Conservation (phyloP, 1,139 yeast species). For the Chernovozyma sophiae-reginae region DNA sequence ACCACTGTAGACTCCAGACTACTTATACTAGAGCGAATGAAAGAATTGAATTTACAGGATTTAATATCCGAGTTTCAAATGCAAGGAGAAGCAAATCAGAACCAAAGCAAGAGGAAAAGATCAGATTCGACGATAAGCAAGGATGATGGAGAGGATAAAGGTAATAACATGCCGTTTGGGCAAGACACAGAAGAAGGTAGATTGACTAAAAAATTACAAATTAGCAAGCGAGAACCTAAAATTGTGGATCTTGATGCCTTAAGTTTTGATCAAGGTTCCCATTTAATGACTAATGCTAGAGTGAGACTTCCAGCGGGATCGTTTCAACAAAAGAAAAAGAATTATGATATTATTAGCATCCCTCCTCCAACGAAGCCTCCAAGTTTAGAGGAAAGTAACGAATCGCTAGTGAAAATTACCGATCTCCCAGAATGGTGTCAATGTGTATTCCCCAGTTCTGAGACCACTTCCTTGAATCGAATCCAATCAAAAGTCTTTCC, state of each 20-base stretch:
- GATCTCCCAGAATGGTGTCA: conserved; percentile 81
- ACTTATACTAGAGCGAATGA: conserved; percentile 20
- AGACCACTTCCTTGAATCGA: conserved; percentile 66
- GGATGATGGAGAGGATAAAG: conserved; percentile 9
- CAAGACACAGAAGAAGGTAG: conserved; percentile 8
- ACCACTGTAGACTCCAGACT: conserved; percentile 29
- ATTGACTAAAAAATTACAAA: conserved; percentile 1
- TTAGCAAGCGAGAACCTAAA: conserved; percentile 38
- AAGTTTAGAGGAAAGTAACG: conserved; percentile 32
- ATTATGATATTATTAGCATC: conserved; percentile 83
- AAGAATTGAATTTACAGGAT: conserved; percentile 17
- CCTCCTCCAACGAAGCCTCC: conserved; percentile 59
- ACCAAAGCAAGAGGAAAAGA: conserved; percentile 14
- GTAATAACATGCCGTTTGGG: too few species aligned
- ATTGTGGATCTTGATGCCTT: conserved; percentile 62
- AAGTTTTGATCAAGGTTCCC: conserved; percentile 69
- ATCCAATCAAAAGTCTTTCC: conserved; percentile 85
- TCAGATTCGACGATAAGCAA: too few species aligned
- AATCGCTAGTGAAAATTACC: conserved; percentile 52
- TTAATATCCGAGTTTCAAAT: conserved; percentile 25
- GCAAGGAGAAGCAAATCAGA: conserved; percentile 5
- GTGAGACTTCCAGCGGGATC: conserved; percentile 81
- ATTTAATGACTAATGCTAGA: conserved; percentile 60
- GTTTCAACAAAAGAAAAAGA: conserved; percentile 64
- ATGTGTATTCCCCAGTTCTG: conserved; percentile 65